Conservation (phyloP, 1,284 basidiomycete genomes). For the Ceratobasidium sp. region DNA sequence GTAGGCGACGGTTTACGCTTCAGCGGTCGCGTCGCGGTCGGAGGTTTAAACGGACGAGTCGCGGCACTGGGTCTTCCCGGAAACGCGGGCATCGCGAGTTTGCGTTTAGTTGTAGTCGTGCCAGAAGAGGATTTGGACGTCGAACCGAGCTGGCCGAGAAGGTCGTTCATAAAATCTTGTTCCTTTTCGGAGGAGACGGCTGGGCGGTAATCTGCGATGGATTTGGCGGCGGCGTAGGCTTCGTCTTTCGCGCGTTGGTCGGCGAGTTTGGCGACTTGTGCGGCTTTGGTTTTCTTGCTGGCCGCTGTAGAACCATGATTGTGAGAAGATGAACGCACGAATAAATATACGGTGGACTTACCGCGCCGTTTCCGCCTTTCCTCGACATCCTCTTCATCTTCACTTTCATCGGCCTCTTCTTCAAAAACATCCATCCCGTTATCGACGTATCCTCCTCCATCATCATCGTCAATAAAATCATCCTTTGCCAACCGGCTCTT, state of each 20-base stretch:
- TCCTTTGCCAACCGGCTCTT: conserved; percentile 87
- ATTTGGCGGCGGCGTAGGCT: conserved; percentile 60
- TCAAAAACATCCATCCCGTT: conserved; percentile 96
- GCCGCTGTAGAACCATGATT: conserved; percentile 16
- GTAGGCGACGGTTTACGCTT: conserved; percentile 48
- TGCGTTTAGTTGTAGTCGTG: conserved; percentile 65
- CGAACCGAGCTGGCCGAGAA: conserved; percentile 78
- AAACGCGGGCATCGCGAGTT: conserved; percentile 77
- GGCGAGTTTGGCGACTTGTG: conserved; percentile 53
- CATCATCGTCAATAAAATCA: conserved; percentile 97
- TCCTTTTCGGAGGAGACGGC: conserved; percentile 82
- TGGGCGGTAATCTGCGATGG: conserved; percentile 83
- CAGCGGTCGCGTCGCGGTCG: conserved; percentile 42
- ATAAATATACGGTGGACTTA: neutral
- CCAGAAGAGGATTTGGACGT: conserved; percentile 56
- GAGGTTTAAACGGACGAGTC: conserved; percentile 53
- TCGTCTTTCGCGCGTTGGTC: conserved; percentile 61
- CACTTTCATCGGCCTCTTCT: conserved; percentile 59
- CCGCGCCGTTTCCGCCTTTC: conserved; percentile 53
- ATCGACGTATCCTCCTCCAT: conserved; percentile 92
- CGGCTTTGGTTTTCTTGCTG: conserved; percentile 51
- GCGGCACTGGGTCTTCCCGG: conserved; percentile 50
- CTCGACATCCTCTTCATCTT: conserved; percentile 62
- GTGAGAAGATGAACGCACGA: neutral
- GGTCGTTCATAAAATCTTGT: conserved; percentile 85